Percentiles rank a stretch among this genome's conserved stretches.
Evolutionary conservation across 257 asterid species (phyloP).

Genomic region (Lycium barbarum): DNA sequence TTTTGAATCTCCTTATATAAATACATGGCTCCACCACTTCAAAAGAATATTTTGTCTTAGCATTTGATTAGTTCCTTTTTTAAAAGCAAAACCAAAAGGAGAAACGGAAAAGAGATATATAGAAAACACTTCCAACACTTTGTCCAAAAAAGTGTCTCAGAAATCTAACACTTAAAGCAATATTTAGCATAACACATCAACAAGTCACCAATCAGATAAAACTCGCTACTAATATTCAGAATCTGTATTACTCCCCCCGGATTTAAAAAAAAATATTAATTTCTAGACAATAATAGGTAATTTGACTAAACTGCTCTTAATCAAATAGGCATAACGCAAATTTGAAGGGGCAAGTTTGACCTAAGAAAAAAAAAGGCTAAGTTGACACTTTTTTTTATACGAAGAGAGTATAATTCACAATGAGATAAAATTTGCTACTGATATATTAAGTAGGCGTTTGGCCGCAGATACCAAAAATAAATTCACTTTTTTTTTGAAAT

Average conservation of each 20-base stretch:
- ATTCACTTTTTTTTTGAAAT: too few species aligned
- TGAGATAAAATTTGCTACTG: too few species aligned
- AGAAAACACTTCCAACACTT: not conserved
- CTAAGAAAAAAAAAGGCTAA: too few species aligned
- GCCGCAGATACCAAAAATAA: too few species aligned
- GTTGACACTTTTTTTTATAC: too few species aligned
- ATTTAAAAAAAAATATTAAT: too few species aligned
- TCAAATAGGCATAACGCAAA: too few species aligned
- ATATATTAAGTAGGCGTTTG: too few species aligned
- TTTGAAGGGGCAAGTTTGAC: too few species aligned
- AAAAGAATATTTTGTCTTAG: not conserved
- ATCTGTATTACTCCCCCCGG: not conserved
- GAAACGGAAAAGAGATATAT: not conserved
- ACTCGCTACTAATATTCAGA: constrained; percentile 7
- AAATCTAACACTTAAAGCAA: not conserved
- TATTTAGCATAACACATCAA: not conserved
- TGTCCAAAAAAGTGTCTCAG: not conserved
- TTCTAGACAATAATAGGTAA: too few species aligned
- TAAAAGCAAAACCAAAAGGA: not conserved
- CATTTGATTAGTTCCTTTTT: not conserved
- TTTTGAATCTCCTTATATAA: not conserved
- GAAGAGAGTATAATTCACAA: too few species aligned
- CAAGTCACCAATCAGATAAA: not conserved
- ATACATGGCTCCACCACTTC: not conserved
- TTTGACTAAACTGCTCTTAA: too few species aligned